phyloP scores from a whole-genome alignment of 2,329 filamentous ascomycete genomes.

The Colletotrichum sp. region DNA sequence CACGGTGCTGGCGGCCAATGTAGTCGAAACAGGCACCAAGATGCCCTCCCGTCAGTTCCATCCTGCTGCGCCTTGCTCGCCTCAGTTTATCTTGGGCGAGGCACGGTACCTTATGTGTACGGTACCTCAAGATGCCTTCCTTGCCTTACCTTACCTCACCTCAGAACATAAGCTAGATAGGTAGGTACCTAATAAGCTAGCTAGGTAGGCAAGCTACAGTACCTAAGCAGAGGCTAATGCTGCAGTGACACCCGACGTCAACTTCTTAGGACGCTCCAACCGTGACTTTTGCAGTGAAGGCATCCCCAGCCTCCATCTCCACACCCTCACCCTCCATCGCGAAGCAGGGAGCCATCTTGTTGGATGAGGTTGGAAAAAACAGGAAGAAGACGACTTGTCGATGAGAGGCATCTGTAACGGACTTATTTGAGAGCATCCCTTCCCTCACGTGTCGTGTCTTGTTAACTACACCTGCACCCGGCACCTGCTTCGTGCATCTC shows the following conservation, averaged over 20 bases:
- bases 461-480: background rate
- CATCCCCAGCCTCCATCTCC: background rate
- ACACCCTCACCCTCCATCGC: background rate
- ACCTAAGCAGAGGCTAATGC: background rate
- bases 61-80: background rate
- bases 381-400: background rate
- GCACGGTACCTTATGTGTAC: background rate
- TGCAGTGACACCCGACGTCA: background rate
- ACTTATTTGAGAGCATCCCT: background rate
- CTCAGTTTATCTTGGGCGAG: background rate
- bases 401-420: background rate
- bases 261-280: background rate
- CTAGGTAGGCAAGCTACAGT: background rate
- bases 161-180: background rate
- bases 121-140: no score
- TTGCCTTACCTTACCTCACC: background rate
- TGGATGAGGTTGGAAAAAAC: background rate
- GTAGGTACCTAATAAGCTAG: background rate
- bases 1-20: background rate
- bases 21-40: conserved; percentile 6
- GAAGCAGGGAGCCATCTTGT: background rate
- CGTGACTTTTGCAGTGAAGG: background rate
- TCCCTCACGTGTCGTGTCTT: background rate
- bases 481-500: background rate
- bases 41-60: background rate